These are phyloP conservation scores for Pleurotus djamor DNA, from an alignment of 768 basidiomycete genomes.

Conservation along the genomic window DNA sequence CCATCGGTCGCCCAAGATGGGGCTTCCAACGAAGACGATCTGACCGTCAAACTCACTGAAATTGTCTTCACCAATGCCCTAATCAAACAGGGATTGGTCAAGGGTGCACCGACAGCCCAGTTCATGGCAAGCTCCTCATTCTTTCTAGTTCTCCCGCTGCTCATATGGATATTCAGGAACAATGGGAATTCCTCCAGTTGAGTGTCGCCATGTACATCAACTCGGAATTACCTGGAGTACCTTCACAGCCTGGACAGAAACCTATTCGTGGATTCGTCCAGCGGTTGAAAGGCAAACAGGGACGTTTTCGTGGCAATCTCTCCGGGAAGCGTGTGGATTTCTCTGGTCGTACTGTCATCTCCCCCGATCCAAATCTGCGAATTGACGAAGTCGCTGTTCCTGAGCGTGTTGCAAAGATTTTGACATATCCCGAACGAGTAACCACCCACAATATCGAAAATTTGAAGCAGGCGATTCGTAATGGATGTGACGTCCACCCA, in stretches of 20 bases:
- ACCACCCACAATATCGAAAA: conserved; percentile 85
- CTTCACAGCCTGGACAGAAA: conserved; percentile 83
- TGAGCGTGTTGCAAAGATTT: conserved; percentile 88
- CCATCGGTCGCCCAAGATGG: conserved; percentile 98
- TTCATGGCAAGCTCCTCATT: conserved; percentile 66
- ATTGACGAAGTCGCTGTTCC: conserved; percentile 99
- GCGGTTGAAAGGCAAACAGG: conserved; percentile 97
- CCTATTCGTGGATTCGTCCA: conserved; percentile 98
- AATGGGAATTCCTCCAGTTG: conserved; percentile 97
- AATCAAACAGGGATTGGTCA: conserved; percentile 85
- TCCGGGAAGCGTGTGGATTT: conserved; percentile 99
- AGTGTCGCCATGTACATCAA: conserved; percentile 98
- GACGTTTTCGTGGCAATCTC: conserved; percentile 96
- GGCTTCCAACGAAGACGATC: conserved; percentile 97
- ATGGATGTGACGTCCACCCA: conserved; percentile 89
- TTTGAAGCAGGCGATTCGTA: conserved; percentile 75
- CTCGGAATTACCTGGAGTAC: conserved; percentile 93
- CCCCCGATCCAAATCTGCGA: conserved; percentile 97
- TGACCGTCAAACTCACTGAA: conserved; percentile 96
- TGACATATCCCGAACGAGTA: conserved; percentile 96
- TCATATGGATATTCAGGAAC: conserved; percentile 55
- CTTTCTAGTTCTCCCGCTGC: not conserved
- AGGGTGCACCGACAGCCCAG: conserved; percentile 84
- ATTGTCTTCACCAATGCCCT: conserved; percentile 94
- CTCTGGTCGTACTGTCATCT: conserved; percentile 97